phyloP scores from a whole-genome alignment of 768 basidiomycete species.

The Tulasnella sp. region DNA sequence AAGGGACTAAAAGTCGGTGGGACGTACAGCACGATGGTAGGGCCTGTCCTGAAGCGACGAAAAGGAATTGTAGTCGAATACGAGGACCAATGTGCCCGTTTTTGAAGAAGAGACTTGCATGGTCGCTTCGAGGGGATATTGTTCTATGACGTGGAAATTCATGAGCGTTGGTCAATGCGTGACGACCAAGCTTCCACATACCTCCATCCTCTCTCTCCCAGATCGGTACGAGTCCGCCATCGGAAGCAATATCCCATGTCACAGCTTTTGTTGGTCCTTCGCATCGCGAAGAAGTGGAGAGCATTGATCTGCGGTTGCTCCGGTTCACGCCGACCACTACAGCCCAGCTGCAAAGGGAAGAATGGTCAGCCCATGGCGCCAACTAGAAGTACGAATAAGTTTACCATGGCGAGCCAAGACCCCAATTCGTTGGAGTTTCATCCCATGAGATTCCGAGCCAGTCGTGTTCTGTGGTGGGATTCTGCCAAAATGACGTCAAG shows the following conservation, averaged over 20 bases:
- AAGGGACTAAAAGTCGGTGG: not conserved
- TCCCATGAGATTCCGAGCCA: not conserved
- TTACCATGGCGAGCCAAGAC: not conserved
- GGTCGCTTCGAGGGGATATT: not conserved
- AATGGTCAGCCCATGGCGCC: not conserved
- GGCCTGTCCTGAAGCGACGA: not conserved
- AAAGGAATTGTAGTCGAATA: not conserved
- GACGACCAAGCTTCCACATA: no score
- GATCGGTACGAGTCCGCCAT: not conserved
- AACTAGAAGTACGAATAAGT: not conserved
- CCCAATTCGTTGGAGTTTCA: not conserved
- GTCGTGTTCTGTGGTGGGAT: not conserved
- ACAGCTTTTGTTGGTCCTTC: constrained; percentile 8
- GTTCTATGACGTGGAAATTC: not conserved
- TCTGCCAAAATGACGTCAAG: not conserved
- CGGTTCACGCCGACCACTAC: not conserved
- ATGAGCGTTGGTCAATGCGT: no score
- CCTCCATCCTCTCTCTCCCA: not conserved
- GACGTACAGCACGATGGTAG: not conserved
- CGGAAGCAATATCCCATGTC: not conserved
- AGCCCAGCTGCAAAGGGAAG: not conserved
- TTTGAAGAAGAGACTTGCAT: constrained; percentile 6
- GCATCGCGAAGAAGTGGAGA: not conserved
- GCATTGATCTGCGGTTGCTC: constrained; percentile 4
- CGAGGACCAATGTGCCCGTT: not conserved